Percentiles rank a stretch among this genome's conserved stretches.
phyloP scores from a whole-genome alignment of 2,329 filamentous ascomycete species.

The Penicillium polonicum region DNA sequence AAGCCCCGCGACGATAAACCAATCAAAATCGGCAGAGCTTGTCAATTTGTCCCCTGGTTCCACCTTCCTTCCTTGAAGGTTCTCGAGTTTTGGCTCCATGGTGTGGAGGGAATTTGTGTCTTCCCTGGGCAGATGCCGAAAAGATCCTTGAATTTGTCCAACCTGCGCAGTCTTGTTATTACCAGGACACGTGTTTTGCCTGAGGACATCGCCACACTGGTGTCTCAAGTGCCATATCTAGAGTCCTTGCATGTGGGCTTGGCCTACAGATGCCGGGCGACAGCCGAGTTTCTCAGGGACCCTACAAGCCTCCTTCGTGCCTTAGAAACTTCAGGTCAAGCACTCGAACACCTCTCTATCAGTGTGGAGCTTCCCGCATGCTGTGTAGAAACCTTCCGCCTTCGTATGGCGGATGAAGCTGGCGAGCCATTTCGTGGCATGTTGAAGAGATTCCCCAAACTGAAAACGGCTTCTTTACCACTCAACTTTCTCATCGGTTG shows the following conservation, averaged over 20 bases:
- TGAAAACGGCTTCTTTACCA: background rate
- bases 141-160: background rate
- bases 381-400: background rate
- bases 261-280: background rate
- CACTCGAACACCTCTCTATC: background rate
- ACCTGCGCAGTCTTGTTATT: background rate
- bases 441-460: background rate
- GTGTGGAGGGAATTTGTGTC: background rate
- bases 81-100: conserved; percentile 8
- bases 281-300: background rate
- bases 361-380: background rate
- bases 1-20: background rate
- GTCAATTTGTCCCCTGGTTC: conserved; percentile 8
- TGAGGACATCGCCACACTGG: background rate
- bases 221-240: background rate
- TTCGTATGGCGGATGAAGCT: background rate
- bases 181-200: background rate
- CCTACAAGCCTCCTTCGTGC: background rate
- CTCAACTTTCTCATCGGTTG: background rate
- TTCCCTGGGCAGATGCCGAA: background rate
- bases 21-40: too few species aligned
- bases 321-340: background rate
- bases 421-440: background rate
- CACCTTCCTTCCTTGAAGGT: conserved; percentile 4
- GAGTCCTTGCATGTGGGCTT: background rate